Base-by-base conservation (phyloP, 495 filamentous ascomycete species). In the Penicillium bovifimosum region DNA sequence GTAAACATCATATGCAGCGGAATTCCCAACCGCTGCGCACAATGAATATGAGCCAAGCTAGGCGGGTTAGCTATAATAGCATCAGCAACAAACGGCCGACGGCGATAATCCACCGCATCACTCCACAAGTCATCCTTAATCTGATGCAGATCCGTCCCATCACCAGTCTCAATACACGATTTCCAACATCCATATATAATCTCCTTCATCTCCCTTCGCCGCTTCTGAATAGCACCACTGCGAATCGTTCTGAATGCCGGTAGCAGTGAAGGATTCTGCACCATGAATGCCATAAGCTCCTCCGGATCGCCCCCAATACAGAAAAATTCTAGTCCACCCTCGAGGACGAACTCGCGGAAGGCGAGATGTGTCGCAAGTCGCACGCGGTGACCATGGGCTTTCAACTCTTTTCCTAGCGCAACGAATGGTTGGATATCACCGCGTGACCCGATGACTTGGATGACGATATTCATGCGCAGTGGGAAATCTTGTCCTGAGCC, bases 1-100 rank as follows among this genome's bases (percentile, higher is more conserved):
- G 88, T 91, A 62, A 91, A 93, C 85, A 93, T 90, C 34, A 93
- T 65, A 67, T 91, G 87, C 4, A 93, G 70, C 3, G 88, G 88
- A 27, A 91, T 80, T 0, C 88, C 88, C 34, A 93, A 66, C 55
- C 83, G 82, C 61, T 93, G 85, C 5, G 88, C 88, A 53, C 86
- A 86, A 71, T 91, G 88, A 9, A 92, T 76, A 64, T 91, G 88
- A 1, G 87, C 88, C 60, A 92, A 86, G 59, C 86, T 87, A 0
- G 88, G 88, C 0, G 88, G 88, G 56, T 93, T 93, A 5, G 88
- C 88, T 47, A 93, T 91, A 56, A 93, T 92, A 5, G 78, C 83
- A 65, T 92, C 86, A 0, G 87, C 87, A 27, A 92, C 80, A 51
- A 93, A 93, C 1, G 87, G 81, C 20, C 71, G 72, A 14, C 72